Percentiles rank a stretch among this genome's conserved stretches.
phyloP scores from a whole-genome alignment of 352 stramenopile genomes.

The Phytophthora cryptogea region DNA sequence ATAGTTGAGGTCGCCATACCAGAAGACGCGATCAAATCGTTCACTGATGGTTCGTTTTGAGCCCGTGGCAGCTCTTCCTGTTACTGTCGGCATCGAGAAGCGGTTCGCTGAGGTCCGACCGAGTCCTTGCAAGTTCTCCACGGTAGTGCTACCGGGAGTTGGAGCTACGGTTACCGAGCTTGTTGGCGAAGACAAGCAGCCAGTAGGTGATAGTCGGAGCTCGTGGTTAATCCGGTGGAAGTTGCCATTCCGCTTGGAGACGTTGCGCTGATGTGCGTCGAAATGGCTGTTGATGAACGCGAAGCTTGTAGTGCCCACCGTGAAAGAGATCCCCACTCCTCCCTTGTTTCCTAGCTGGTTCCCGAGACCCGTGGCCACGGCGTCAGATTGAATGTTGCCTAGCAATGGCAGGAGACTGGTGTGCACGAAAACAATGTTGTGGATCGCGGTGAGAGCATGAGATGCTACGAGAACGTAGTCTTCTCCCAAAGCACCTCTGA shows the following conservation, averaged over 20 bases:
- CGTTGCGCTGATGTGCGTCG: slow-evolving; percentile 91
- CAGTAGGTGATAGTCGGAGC: slow-evolving; percentile 45
- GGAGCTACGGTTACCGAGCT: slow-evolving; percentile 15
- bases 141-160: not conserved
- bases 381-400: slow-evolving; percentile 87
- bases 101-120: slow-evolving; percentile 34
- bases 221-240: slow-evolving; percentile 89
- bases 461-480: slow-evolving; percentile 91
- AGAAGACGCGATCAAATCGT: slow-evolving; percentile 92
- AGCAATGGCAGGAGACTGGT: slow-evolving; percentile 82
- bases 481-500: slow-evolving; percentile 61
- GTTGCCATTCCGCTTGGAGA: slow-evolving; percentile 90
- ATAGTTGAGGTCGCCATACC: slow-evolving; percentile 95
- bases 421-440: slow-evolving; percentile 94
- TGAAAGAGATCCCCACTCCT: slow-evolving; percentile 91
- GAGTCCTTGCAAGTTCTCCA: slow-evolving; percentile 27
- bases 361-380: slow-evolving; percentile 92
- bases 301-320: slow-evolving; percentile 78
- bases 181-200: slow-evolving; percentile 19
- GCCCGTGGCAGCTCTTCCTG: slow-evolving; percentile 1
- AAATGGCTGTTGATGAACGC: slow-evolving; percentile 95
- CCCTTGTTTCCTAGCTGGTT: slow-evolving; percentile 97
- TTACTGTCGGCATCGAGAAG: slow-evolving; percentile 31
- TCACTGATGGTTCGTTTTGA: slow-evolving; percentile 48
- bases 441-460: slow-evolving; percentile 93